phyloP scores from a whole-genome alignment of 495 filamentous ascomycete species.

The Tuber indicum region DNA sequence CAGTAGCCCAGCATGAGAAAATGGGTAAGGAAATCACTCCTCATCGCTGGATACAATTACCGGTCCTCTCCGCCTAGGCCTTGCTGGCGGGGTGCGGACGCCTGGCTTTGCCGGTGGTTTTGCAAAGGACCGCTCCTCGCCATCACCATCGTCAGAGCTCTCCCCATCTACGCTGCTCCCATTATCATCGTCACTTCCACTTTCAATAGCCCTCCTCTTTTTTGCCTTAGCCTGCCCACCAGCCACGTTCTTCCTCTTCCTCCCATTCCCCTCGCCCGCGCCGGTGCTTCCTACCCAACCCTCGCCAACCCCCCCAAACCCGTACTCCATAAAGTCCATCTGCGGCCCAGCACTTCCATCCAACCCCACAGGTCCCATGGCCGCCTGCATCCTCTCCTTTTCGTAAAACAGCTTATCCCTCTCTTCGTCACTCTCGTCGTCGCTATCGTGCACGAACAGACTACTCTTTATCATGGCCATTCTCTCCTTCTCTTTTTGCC shows the following conservation, averaged over 20 bases:
- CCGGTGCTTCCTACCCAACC: not conserved
- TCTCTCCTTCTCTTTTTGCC: slow-evolving; percentile 43
- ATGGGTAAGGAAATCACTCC: slow-evolving; percentile 7
- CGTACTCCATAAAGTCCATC: slow-evolving; percentile 6
- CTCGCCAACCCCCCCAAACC: slow-evolving; percentile 4
- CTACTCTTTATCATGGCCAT: slow-evolving; percentile 68
- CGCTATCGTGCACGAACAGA: slow-evolving; percentile 58
- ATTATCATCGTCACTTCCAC: not conserved
- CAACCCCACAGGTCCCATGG: slow-evolving; percentile 4
- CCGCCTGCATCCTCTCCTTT: slow-evolving; percentile 34
- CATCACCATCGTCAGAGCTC: slow-evolving; percentile 35
- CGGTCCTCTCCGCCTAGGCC: slow-evolving; percentile 28
- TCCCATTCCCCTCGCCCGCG: slow-evolving; percentile 22
- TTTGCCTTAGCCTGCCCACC: slow-evolving; percentile 39
- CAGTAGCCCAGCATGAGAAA: not conserved
- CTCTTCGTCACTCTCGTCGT: slow-evolving; percentile 42
- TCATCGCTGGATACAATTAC: slow-evolving; percentile 38
- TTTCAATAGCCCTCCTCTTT: slow-evolving; percentile 18
- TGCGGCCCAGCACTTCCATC: slow-evolving; percentile 5
- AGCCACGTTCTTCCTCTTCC: slow-evolving; percentile 48
- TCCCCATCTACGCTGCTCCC: slow-evolving; percentile 21
- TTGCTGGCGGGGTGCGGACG: not conserved
- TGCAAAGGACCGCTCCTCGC: slow-evolving; percentile 24
- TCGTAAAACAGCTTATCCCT: slow-evolving; percentile 38
- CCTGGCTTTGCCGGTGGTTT: not conserved